Base-by-base conservation (phyloP, 805 yeast genomes). In the Lachancea waltii region DNA sequence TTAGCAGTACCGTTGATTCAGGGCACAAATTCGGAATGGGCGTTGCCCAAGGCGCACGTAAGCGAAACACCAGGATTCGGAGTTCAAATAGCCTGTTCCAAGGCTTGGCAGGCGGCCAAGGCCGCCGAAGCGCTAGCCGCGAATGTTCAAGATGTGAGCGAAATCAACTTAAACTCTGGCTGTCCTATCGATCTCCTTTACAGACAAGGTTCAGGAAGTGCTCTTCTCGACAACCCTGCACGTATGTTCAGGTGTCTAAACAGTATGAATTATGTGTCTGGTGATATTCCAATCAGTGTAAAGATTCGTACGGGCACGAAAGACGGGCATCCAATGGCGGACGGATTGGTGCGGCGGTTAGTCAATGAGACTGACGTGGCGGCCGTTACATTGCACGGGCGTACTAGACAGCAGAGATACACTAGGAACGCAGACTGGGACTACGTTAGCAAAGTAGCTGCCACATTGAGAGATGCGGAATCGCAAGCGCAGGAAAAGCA, bases 1-100 rank as follows among this genome's bases (percentile, higher is more conserved):
- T 68, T 92, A 25, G 67, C 84, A 2, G 65, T 85, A 36, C 97
- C 97, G 1, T 65, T 92, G 37, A 65, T 92, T 18, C 95, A 85
- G 58, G 98, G 97, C 20, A 73, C 81, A 13, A 86, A 86, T 57
- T 77, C 95, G 2, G 99, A 92, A 61, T 92, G 99, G 99, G 99
- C 99, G 0, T 68, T 92, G 33, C 86, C 95, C 15, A 84, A 89
- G 53, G 92, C 95, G 4, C 97, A 92, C 58, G 58, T 64, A 15
- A 64, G 77, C 2, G 98, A 92, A 58, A 69, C 72, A 38, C 95
- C 90, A 5, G 92, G 92, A 0, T 92, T 81, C 62, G 98, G 96
- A 36, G 85, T 87, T 13, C 98, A 92, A 65, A 75, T 92, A 28
- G 97, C 97, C 3, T 76, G 95, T 16, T 68, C 87, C 11, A 89